phyloP scores from a whole-genome alignment of 139 green algal species.

The Coccomyxa sp. region DNA sequence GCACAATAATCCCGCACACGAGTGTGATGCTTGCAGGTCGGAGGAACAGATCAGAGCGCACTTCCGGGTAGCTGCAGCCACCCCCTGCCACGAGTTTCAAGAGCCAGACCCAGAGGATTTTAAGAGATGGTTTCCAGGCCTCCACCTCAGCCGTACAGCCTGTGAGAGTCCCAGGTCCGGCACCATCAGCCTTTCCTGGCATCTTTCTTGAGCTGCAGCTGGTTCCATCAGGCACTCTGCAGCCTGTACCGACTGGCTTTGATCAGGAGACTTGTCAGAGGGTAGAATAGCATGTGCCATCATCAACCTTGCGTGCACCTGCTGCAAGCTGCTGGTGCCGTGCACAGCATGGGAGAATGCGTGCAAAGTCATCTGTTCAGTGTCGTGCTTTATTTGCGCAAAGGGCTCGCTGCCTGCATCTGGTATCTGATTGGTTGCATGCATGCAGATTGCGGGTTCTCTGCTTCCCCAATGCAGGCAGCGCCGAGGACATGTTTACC shows the following conservation, averaged over 20 bases:
- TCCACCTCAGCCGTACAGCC: slow-evolving; percentile 31
- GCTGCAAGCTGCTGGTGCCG: too few relatives aligned
- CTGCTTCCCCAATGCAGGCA: slow-evolving; percentile 74
- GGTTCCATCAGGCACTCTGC: background rate
- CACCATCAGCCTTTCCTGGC: background rate
- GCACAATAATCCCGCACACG: too few relatives aligned
- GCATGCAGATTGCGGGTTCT: slow-evolving; percentile 50
- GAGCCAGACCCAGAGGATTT: background rate
- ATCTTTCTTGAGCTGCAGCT: background rate
- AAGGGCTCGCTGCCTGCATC: background rate
- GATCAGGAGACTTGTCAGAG: background rate
- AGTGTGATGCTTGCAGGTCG: too few relatives aligned
- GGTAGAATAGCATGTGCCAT: background rate
- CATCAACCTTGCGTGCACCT: too few relatives aligned
- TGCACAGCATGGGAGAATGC: background rate
- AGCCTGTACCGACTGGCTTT: background rate
- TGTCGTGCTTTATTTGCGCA: background rate
- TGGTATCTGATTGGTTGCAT: background rate
- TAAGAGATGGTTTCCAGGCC: slow-evolving; percentile 48
- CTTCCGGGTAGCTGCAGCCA: too few relatives aligned
- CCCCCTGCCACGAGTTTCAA: too few relatives aligned
- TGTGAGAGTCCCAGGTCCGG: slow-evolving; percentile 20
- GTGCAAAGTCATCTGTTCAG: background rate
- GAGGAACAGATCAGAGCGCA: too few relatives aligned
- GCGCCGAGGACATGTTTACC: slow-evolving; percentile 85